Evolutionary conservation across 1,139 yeast genomes (phyloP).

Genomic region (Lodderomyces orthopsilosis): DNA sequence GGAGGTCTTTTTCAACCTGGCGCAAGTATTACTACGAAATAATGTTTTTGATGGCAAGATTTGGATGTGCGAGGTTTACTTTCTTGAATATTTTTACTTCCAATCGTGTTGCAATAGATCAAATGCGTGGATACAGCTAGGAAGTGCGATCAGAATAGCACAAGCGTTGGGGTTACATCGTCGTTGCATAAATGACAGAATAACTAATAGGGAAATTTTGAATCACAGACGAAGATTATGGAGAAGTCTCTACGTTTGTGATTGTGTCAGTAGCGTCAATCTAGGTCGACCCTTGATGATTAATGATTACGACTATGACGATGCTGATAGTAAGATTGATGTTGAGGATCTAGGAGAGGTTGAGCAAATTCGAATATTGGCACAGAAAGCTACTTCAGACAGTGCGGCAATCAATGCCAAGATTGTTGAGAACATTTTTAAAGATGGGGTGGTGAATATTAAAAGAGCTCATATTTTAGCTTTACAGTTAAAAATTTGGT

Average conservation of each 20-base stretch:
- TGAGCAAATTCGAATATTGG: slow-evolving; percentile 11
- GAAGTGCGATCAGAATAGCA: slow-evolving; percentile 54
- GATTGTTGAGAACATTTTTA: slow-evolving; percentile 29
- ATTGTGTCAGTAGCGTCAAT: slow-evolving; percentile 35
- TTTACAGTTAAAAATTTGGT: slow-evolving; percentile 38
- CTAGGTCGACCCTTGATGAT: slow-evolving; percentile 43
- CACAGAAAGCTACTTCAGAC: slow-evolving; percentile 14
- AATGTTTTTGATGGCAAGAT: slow-evolving; percentile 36
- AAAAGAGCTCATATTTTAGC: slow-evolving; percentile 35
- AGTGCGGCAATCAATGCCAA: slow-evolving; percentile 26
- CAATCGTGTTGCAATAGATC: slow-evolving; percentile 36
- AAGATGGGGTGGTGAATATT: slow-evolving; percentile 31
- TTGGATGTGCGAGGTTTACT: slow-evolving; percentile 41
- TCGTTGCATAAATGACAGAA: slow-evolving; percentile 41
- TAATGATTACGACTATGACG: slow-evolving; percentile 41
- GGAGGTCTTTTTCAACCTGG: slow-evolving; percentile 28
- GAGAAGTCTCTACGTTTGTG: slow-evolving; percentile 40
- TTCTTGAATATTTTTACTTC: slow-evolving; percentile 34
- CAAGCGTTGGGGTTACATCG: slow-evolving; percentile 66
- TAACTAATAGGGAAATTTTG: slow-evolving; percentile 31
- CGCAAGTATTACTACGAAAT: slow-evolving; percentile 24
- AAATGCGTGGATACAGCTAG: slow-evolving; percentile 34
- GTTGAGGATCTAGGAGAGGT: slow-evolving; percentile 6
- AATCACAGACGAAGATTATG: slow-evolving; percentile 33
- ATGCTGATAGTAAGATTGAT: slow-evolving; percentile 13